phyloP scores from a whole-genome alignment of 345 rosid genomes.

The Eucalyptus regnans region DNA sequence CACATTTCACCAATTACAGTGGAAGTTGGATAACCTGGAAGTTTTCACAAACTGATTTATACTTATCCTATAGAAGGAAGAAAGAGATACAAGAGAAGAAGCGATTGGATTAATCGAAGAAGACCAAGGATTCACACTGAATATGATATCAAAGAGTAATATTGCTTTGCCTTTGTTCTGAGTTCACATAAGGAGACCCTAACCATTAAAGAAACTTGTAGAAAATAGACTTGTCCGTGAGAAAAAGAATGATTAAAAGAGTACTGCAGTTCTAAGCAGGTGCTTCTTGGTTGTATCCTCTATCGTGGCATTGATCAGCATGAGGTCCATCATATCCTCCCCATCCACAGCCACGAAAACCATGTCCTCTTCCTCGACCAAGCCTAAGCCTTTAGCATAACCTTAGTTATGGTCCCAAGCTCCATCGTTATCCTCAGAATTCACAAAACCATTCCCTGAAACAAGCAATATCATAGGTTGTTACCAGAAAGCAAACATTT shows the following conservation, averaged over 20 bases:
- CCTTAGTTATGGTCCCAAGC: no score
- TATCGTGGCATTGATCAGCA: no score
- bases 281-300: slow-evolving; percentile 22
- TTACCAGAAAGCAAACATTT: no score
- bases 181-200: not conserved
- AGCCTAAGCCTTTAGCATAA: no score
- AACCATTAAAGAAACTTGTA: not conserved
- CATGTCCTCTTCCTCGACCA: no score
- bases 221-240: not conserved
- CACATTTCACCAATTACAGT: not conserved
- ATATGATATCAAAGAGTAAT: not conserved
- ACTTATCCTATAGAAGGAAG: not conserved
- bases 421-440: no score
- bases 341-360: no score
- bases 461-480: no score
- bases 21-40: not conserved
- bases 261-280: slow-evolving; percentile 20
- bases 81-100: not conserved
- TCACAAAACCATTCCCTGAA: no score
- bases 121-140: not conserved
- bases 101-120: not conserved
- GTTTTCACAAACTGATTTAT: no score
- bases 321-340: no score
- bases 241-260: not conserved
- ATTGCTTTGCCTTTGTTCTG: not conserved